Conservation (phyloP, 2,329 filamentous ascomycete species). For the Pleomassaria siparia region DNA sequence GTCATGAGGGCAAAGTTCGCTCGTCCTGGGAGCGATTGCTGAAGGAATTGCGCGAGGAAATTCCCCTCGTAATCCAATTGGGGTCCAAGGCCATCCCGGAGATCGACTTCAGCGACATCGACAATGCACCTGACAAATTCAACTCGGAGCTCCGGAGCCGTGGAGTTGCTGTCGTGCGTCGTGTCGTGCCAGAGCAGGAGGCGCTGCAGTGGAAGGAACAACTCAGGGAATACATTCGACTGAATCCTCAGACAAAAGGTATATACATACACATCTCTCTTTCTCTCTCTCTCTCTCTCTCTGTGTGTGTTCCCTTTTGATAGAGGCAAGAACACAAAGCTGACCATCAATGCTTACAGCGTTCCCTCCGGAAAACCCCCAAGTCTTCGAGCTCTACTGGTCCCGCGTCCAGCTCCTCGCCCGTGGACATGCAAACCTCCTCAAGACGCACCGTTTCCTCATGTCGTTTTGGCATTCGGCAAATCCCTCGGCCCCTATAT, state of each 20-base stretch:
- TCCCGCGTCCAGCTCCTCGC: slow-evolving; percentile 50
- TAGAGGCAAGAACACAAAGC: not conserved
- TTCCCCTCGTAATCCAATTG: slow-evolving; percentile 46
- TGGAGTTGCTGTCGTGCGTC: slow-evolving; percentile 51
- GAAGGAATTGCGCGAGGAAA: slow-evolving; percentile 46
- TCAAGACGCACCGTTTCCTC: slow-evolving; percentile 50
- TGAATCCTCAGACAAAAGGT: slow-evolving; percentile 50
- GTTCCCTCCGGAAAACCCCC: slow-evolving; percentile 51
- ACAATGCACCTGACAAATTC: slow-evolving; percentile 57
- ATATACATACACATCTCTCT: too few species aligned
- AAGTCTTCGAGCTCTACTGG: slow-evolving; percentile 57
- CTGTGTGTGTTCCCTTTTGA: not conserved
- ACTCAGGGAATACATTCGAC: slow-evolving; percentile 47
- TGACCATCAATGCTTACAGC: slow-evolving; percentile 29
- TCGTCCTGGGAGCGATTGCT: slow-evolving; percentile 52
- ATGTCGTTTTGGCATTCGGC: slow-evolving; percentile 53
- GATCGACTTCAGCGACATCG: slow-evolving; percentile 51
- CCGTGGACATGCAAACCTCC: slow-evolving; percentile 49
- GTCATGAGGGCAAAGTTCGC: slow-evolving; percentile 50
- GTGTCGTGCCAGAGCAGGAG: slow-evolving; percentile 48
- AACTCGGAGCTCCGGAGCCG: slow-evolving; percentile 60
- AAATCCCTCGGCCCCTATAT: slow-evolving; percentile 47
- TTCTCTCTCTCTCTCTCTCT: too few species aligned
- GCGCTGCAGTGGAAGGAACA: slow-evolving; percentile 49
- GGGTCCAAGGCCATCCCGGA: slow-evolving; percentile 49